Base-by-base conservation (phyloP, 2,329 filamentous ascomycete species). In the Purpureocillium takamizusanense region DNA sequence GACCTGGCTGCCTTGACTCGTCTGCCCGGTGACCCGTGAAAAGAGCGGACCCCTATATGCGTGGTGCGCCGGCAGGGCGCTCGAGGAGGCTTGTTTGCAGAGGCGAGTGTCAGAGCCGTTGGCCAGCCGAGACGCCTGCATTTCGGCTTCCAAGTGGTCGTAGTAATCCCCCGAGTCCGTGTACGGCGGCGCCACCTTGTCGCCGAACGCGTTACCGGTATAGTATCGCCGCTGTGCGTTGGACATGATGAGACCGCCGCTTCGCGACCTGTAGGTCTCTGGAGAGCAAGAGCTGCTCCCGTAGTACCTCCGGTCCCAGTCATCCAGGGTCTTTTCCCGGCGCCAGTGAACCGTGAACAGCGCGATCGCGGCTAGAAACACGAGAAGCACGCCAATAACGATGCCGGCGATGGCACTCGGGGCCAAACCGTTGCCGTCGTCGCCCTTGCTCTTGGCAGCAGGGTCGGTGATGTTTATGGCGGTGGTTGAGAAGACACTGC, bases 321-420 rank as follows among this genome's bases (percentile, higher is more conserved):
- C 46, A 6, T 53, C 46, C 29, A 56, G 56, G 15, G 51, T 51
- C 31, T 60, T 59, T 44, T 72, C 63, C 15, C 59, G 61, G 7
- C 66, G 62, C 47, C 66, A 70, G 53, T 77, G 67, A 2, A 74
- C 43, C 37, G 61, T 47, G 36, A 76, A 66, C 1, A 78, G 57
- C 3, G 52, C 62, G 1, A 56, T 45, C 3, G 60, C 62, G 1
- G 66, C 60, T 6, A 70, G 27, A 3, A 76, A 51, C 2, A 67
- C 49, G 0, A 71, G 54, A 0, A 59, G 58, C 7, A 61, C 65
- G 11, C 68, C 72, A 1, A 75, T 52, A 1, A 61, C 63, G 33
- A 78, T 76, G 14, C 73, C 74, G 0, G 69, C 67, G 13, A 76
- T 70, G n/a, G 68, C 67, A 2, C 68, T 66, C 0, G 64, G 63